Evolutionary conservation across 208 protist species (phyloP), one percentile per base, ranked within the genome.

Genomic region (Leishmania aethiopica): DNA sequence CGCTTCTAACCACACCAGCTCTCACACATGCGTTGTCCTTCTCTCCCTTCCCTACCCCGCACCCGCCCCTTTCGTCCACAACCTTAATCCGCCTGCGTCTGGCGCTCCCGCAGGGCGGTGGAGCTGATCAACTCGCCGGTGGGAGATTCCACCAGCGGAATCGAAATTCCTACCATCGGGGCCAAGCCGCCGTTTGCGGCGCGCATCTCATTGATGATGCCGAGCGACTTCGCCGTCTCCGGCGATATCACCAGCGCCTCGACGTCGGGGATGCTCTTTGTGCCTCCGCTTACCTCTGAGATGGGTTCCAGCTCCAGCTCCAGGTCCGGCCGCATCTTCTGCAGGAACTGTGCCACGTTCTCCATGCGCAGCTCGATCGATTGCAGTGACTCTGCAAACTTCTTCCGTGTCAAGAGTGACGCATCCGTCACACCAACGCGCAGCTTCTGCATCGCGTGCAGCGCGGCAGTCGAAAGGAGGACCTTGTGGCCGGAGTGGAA

Each of bases 401-500:
- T 88, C 66, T 98, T 98, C 70, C 89, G 89, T 2, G 49, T 64
- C 35, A 97, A 82, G 78, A 98, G 80, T 35, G 28, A 83, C 11
- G 90, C 84, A 37, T 85, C 79, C 0, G 94, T 95, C 28, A 98
- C 84, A 7, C 96, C 96, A 22, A 97, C 86, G 66, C 88, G 93
- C 15, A 98, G 78, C 62, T 84, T 87, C 8, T 92, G 80, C 25
- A 75, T 81, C 8, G 92, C 80, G 83, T 96, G 85, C 51, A 98
- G 90, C 1, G 88, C 69, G 17, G 94, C 91, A 19, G 90, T 93
- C 2, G 96, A 93, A 42, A 98, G 88, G 10, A 98, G 86, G 51
- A 98, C 77, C 77, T 97, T 97, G 84, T 98, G 96, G 45, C 96
- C 96, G 1, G 84, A 89, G 87, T 98, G 96, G 15, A 98, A 89